Conservation (phyloP, 805 yeast genomes). For the Metschnikowia picachoensis region DNA sequence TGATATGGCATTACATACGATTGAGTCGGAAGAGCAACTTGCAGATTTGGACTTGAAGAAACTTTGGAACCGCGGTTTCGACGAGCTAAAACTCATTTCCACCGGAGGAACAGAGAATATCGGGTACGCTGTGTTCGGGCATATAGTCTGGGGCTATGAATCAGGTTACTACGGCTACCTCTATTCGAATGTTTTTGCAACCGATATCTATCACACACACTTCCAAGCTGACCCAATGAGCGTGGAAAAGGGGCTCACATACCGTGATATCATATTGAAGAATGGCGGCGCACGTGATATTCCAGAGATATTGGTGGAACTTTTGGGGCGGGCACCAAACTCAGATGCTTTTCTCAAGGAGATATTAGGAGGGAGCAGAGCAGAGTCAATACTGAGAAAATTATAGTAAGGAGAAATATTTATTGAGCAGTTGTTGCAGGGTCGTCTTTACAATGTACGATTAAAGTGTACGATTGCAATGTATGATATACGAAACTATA, state of each 20-base stretch:
- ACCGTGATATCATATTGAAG: constrained; percentile 64
- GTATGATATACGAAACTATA: too few species aligned
- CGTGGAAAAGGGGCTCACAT: constrained; percentile 46
- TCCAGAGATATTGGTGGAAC: constrained; percentile 55
- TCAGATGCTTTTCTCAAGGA: constrained; percentile 69
- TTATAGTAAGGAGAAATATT: too few species aligned
- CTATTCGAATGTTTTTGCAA: constrained; percentile 85
- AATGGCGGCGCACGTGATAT: constrained; percentile 75
- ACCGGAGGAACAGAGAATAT: constrained; percentile 51
- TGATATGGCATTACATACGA: constrained; percentile 67
- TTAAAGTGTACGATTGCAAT: too few species aligned
- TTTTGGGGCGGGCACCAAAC: constrained; percentile 73
- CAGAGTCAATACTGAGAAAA: too few species aligned
- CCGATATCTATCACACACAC: constrained; percentile 71
- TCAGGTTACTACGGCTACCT: constrained; percentile 84
- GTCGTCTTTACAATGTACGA: too few species aligned
- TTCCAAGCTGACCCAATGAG: constrained; percentile 63
- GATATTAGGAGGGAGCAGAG: constrained; percentile 27
- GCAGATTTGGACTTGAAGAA: constrained; percentile 45
- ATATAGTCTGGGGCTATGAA: constrained; percentile 76
- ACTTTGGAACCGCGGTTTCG: constrained; percentile 64
- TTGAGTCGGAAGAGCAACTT: constrained; percentile 39
- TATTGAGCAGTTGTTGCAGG: too few species aligned
- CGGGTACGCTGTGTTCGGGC: constrained; percentile 76
- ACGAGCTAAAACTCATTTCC: constrained; percentile 54